Evolutionary conservation across 495 filamentous ascomycete species (phyloP).

Genomic region (Hypoxylon perforatum): DNA sequence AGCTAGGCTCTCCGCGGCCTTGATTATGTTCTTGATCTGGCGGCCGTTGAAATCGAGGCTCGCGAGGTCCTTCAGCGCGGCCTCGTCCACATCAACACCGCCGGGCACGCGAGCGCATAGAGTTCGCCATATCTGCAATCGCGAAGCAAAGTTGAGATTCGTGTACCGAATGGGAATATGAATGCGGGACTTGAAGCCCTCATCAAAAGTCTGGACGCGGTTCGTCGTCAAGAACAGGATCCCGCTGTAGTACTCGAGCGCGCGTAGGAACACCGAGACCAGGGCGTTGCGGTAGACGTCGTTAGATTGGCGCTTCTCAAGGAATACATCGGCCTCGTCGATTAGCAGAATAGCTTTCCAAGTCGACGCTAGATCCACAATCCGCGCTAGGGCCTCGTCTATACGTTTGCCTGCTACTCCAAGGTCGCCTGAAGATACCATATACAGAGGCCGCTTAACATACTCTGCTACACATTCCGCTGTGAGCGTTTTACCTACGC

Average conservation of each 20-base stretch:
- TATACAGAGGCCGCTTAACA: conserved; percentile 62
- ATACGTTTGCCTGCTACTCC: conserved; percentile 51
- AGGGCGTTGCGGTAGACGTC: conserved; percentile 62
- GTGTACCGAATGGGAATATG: conserved; percentile 56
- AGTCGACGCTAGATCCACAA: conserved; percentile 58
- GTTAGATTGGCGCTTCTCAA: conserved; percentile 55
- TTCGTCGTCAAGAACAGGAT: conserved; percentile 63
- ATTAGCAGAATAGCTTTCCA: conserved; percentile 65
- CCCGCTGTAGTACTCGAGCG: conserved; percentile 60
- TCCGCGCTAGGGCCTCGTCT: conserved; percentile 52
- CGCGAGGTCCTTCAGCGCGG: conserved; percentile 55
- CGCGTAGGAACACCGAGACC: conserved; percentile 57
- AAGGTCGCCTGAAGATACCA: conserved; percentile 65
- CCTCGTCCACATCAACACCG: conserved; percentile 53
- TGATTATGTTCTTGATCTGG: conserved; percentile 73
- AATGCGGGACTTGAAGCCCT: conserved; percentile 57
- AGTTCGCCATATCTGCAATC: conserved; percentile 59
- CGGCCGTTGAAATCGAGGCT: conserved; percentile 66
- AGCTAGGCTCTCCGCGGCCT: conserved; percentile 59
- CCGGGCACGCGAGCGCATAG: conserved; percentile 53
- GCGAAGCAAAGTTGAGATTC: conserved; percentile 46
- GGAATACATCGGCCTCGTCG: conserved; percentile 63
- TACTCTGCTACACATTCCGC: conserved; percentile 63
- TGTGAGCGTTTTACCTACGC: conserved; percentile 55
- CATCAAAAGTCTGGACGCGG: conserved; percentile 55